These are phyloP conservation scores for Clonostachys chloroleuca DNA, from an alignment of 2,329 filamentous ascomycete species.

Conservation along the genomic window DNA sequence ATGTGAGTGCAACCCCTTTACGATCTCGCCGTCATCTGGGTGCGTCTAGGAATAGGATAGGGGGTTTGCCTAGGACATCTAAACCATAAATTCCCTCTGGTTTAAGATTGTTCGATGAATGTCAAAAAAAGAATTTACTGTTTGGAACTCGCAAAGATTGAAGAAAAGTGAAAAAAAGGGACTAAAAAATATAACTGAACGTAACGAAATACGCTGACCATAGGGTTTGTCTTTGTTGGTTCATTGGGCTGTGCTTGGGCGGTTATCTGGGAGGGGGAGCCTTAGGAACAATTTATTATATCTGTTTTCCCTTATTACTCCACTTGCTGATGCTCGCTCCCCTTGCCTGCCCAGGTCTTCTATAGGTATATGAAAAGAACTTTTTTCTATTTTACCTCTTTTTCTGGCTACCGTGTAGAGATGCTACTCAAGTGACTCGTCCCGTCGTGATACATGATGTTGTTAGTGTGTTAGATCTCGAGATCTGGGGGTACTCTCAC, in stretches of 20 bases:
- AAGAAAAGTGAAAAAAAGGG: neutral
- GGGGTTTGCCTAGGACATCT: neutral
- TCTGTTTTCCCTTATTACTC: neutral
- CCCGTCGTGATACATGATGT: too few species aligned
- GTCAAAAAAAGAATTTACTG: neutral
- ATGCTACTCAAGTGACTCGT: too few species aligned
- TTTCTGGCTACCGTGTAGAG: neutral
- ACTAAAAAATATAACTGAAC: neutral
- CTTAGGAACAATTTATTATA: too few species aligned
- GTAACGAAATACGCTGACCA: conserved; percentile 20
- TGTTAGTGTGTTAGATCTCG: too few species aligned
- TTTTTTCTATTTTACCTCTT: neutral
- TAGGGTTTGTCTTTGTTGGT: conserved; percentile 15
- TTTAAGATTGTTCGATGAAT: neutral
- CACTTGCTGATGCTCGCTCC: conserved; percentile 14
- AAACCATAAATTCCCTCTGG: neutral
- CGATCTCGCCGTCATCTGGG: neutral
- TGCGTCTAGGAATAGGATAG: neutral
- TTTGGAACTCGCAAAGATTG: neutral
- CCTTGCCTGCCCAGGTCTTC: conserved; percentile 15
- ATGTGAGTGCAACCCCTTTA: neutral
- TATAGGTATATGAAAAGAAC: conserved; percentile 13
- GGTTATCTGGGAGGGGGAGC: neutral
- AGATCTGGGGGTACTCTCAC: too few species aligned
- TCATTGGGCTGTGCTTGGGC: conserved; percentile 8